Conservation (phyloP, 331 rosid species). For the Arachis monticola region DNA sequence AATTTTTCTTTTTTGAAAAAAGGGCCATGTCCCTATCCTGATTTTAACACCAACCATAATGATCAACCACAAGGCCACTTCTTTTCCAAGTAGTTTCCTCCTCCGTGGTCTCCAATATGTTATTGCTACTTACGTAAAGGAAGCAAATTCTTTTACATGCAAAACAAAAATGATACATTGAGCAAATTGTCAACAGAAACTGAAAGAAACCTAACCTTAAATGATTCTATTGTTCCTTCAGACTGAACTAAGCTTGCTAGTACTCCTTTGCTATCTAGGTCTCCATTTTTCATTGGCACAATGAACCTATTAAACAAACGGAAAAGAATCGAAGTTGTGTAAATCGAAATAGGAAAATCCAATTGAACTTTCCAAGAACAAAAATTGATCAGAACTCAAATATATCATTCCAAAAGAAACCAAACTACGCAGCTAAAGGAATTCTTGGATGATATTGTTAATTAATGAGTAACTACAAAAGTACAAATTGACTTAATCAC, state of each 20-base stretch:
- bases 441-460: conserved; percentile 14
- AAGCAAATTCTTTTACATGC: not conserved
- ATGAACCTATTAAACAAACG: conserved; percentile 58
- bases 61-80: not conserved
- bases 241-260: conserved; percentile 65
- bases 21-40: not conserved
- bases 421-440: not conserved
- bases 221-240: conserved; percentile 84
- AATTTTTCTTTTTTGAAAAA: not conserved
- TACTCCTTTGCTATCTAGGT: conserved; percentile 81
- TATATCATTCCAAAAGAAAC: conserved; percentile 31
- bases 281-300: conserved; percentile 91
- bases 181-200: conserved; percentile 20
- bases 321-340: conserved; percentile 20
- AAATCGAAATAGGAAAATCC: not conserved
- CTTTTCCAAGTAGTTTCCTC: too few species aligned
- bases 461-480: conserved; percentile 31
- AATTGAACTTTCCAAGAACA: conserved; percentile 20
- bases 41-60: not conserved
- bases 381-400: conserved; percentile 21
- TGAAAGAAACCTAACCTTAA: conserved; percentile 65
- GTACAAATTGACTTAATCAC: conserved; percentile 22
- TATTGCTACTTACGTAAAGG: not conserved
- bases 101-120: not conserved
- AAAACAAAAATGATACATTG: conserved; percentile 3